Percentiles rank a stretch among this genome's conserved stretches.
Conservation (phyloP, 257 asterid genomes). For the Galeopsis tetrahit region DNA sequence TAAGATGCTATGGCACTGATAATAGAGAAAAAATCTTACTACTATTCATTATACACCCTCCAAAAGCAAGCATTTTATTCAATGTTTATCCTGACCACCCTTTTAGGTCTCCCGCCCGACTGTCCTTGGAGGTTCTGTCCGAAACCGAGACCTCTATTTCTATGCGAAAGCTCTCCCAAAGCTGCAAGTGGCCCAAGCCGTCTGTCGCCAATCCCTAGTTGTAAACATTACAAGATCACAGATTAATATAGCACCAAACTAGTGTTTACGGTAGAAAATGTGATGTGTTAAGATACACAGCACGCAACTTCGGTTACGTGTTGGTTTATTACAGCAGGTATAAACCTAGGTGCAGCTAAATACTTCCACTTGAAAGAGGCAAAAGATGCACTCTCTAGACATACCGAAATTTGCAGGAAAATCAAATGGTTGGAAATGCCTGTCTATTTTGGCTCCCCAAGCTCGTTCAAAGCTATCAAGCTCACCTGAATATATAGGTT, state of each 20-base stretch:
- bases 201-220: conserved; percentile 41
- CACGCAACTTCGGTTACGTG: not conserved
- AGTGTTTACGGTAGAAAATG: too few species aligned
- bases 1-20: not conserved
- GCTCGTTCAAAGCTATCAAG: conserved; percentile 65
- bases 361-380: not conserved
- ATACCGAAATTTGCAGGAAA: conserved; percentile 44
- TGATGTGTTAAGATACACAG: not conserved
- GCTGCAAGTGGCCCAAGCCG: conserved; percentile 31
- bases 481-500: conserved; percentile 52
- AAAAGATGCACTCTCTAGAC: not conserved
- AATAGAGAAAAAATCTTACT: too few species aligned
- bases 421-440: conserved; percentile 37
- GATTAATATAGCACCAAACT: too few species aligned
- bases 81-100: conserved; percentile 63
- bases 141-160: conserved; percentile 24
- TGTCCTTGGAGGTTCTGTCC: conserved; percentile 21
- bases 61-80: conserved; percentile 42
- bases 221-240: not conserved
- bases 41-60: not conserved
- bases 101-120: conserved; percentile 47
- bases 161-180: conserved; percentile 35
- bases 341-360: not conserved
- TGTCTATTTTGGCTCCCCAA: conserved; percentile 62
- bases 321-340: not conserved